Evolutionary conservation across 305 asterid species (phyloP).

Genomic region (Fraxinus ornus): DNA sequence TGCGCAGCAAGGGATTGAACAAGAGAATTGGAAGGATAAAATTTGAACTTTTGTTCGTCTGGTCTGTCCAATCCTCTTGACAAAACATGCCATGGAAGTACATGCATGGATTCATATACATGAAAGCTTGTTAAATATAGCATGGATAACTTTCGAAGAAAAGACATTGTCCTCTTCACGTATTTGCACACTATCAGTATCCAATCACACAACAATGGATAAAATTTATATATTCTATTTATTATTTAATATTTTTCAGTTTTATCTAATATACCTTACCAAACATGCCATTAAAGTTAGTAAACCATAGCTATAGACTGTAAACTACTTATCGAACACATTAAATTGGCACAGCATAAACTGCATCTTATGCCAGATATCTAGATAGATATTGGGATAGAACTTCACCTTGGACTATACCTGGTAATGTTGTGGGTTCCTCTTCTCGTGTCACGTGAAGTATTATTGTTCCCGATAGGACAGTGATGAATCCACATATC

Average conservation of each 20-base stretch:
- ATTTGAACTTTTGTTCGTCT: not conserved
- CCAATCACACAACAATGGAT: not conserved
- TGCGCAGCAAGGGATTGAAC: not conserved
- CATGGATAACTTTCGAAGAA: not conserved
- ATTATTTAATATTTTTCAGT: too few relatives aligned
- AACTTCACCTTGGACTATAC: constrained; percentile 23
- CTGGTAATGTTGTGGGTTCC: constrained; percentile 36
- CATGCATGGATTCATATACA: not conserved
- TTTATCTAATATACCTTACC: not conserved
- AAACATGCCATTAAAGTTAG: not conserved
- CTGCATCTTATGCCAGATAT: not conserved
- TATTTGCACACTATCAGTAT: not conserved
- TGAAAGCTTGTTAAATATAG: not conserved
- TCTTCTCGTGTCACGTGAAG: constrained; percentile 47
- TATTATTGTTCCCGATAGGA: constrained; percentile 45
- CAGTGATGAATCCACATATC: constrained; percentile 49
- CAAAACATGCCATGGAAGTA: not conserved
- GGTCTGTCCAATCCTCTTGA: not conserved
- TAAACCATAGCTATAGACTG: not conserved
- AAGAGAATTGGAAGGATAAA: not conserved
- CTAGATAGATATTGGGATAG: not conserved
- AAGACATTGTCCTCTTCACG: not conserved
- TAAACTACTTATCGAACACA: not conserved
- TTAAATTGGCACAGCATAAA: not conserved
- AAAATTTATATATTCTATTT: not conserved